Evolutionary conservation across 352 stramenopile species (phyloP).

Genomic region (Globisporangium okanoganense): DNA sequence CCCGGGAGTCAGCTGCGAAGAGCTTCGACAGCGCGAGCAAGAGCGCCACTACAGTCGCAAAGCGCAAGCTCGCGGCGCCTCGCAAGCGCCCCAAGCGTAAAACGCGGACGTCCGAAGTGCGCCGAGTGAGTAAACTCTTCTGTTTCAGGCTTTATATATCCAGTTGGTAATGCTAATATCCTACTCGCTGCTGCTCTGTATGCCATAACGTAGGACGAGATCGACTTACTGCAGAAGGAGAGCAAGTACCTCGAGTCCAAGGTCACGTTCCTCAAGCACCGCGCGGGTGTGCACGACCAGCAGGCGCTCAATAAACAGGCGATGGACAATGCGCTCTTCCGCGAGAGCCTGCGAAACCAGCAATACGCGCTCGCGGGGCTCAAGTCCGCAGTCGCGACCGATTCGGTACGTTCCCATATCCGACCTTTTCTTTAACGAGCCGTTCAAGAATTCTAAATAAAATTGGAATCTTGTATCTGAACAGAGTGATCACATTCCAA

Average conservation of each 20-base stretch:
- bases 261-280: constrained; percentile 1
- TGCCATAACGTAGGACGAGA: constrained; percentile 1
- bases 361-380: constrained; percentile 1
- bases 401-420: neutral
- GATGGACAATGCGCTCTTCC: neutral
- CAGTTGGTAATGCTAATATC: neutral
- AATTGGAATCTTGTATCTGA: neutral
- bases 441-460: no score
- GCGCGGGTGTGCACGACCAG: neutral
- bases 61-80: neutral
- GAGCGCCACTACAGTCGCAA: no score
- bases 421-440: no score
- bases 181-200: neutral
- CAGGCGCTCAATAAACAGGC: neutral
- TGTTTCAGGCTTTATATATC: neutral
- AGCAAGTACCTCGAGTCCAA: neutral
- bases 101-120: constrained; percentile 1
- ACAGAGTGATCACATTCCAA: neutral
- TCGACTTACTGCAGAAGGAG: neutral
- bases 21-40: neutral
- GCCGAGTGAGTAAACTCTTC: neutral
- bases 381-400: constrained; percentile 3
- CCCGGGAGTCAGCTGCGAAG: neutral
- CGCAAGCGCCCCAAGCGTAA: neutral
- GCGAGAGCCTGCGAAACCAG: constrained; percentile 7